Percentiles rank a stretch among this genome's conserved stretches.
phyloP scores from a whole-genome alignment of 371 early-diverging fungal species.

The Mucor plumbeus region DNA sequence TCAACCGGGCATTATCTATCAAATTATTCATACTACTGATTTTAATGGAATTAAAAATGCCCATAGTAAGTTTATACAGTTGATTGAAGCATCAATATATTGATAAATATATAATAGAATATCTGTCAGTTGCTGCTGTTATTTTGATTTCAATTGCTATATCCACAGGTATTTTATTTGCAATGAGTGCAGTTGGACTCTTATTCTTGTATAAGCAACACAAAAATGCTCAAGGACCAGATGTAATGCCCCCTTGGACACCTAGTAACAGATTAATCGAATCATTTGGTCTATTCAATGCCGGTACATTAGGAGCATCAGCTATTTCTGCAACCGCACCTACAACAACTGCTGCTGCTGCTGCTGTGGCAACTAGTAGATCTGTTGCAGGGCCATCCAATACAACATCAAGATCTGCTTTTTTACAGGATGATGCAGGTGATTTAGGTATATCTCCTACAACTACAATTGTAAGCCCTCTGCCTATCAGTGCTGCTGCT shows the following conservation, averaged over 20 bases:
- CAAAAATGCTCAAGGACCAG: constrained; percentile 25
- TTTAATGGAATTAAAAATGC: constrained; percentile 32
- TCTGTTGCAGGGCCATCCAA: constrained; percentile 20
- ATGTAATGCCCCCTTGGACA: constrained; percentile 40
- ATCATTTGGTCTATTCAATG: constrained; percentile 11
- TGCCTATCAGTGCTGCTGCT: constrained; percentile 47
- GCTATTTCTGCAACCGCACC: constrained; percentile 15
- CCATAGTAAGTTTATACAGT: constrained; percentile 24
- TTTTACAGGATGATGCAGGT: neutral
- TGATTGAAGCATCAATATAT: neutral
- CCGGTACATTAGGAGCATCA: constrained; percentile 8
- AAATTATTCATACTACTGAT: constrained; percentile 32
- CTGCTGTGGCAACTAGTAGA: neutral
- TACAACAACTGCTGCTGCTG: neutral
- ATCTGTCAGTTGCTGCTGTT: constrained; percentile 64
- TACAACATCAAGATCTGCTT: constrained; percentile 1
- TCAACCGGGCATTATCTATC: constrained; percentile 31
- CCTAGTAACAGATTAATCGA: constrained; percentile 10
- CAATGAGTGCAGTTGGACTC: constrained; percentile 58
- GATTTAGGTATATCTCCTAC: constrained; percentile 13
- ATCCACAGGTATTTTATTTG: constrained; percentile 68
- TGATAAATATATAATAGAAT: constrained; percentile 4
- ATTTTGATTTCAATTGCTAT: constrained; percentile 80
- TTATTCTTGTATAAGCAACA: constrained; percentile 34
- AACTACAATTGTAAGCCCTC: neutral